A percentile compares a stretch with the other conserved stretches of the same genome.
phyloP scores from a whole-genome alignment of 495 filamentous ascomycete genomes.

The Pyrenula massariospora region DNA sequence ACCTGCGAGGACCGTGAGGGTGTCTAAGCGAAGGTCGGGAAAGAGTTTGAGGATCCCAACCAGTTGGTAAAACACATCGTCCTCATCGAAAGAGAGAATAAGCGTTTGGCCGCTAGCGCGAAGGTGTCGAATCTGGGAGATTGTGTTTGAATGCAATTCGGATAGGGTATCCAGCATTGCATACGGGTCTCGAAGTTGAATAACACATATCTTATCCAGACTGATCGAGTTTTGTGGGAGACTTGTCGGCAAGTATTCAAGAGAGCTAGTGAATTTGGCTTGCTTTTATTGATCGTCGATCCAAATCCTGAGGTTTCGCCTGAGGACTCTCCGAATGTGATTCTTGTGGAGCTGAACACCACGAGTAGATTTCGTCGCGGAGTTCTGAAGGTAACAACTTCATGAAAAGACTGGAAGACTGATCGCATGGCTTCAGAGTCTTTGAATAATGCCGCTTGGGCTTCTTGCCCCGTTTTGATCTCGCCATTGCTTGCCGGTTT shows the following conservation, averaged over 20 bases:
- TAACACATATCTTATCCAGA: background rate
- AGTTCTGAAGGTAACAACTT: too few relatives aligned
- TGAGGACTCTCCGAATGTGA: background rate
- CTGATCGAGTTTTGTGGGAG: background rate
- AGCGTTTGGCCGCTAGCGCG: background rate
- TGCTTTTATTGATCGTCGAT: background rate
- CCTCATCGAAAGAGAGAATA: too few relatives aligned
- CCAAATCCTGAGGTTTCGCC: background rate
- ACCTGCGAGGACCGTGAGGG: slow-evolving; percentile 10
- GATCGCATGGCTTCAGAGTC: too few relatives aligned
- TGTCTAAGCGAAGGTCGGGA: slow-evolving; percentile 8
- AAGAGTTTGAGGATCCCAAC: slow-evolving; percentile 11
- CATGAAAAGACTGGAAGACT: too few relatives aligned
- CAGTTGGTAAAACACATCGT: slow-evolving; percentile 9
- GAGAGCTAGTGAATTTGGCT: background rate
- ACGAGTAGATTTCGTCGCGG: background rate
- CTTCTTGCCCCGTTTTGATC: too few relatives aligned
- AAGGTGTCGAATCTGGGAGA: background rate
- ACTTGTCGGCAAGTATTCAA: background rate
- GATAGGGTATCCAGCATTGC: background rate
- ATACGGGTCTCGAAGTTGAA: background rate
- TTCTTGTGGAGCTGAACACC: background rate
- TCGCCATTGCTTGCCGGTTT: too few relatives aligned
- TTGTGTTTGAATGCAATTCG: background rate
- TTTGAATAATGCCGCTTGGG: too few relatives aligned